Evolutionary conservation across 768 basidiomycete species (phyloP), one percentile per base, ranked within the genome.

Genomic region (Leucocoprinus leucothites): DNA sequence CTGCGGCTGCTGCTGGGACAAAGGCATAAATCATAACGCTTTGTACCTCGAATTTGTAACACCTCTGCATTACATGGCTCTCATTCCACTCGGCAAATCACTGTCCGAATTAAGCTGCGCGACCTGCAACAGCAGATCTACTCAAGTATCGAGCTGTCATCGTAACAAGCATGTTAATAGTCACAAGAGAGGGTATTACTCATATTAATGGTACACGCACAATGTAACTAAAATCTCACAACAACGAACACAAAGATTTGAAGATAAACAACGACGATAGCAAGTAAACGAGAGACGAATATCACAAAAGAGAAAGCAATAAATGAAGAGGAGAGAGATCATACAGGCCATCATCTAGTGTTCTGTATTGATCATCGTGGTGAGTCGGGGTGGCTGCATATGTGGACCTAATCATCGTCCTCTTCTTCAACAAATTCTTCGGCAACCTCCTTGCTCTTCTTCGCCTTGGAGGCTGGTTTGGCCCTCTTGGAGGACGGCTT

Each of bases 401-500:
- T 34, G n/a, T 41, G 35, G 26, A 48, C 46, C 40, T 60, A 61
- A 14, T 60, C 61, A 14, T 60, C 61, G 14, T 31, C 61, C 24
- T 63, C 65, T 36, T 71, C 71, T 31, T 76, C 76, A 34, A 73
- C 70, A 6, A 75, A 74, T 11, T 81, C 79, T 50, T 80, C 79
- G 18, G 79, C 63, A 22, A 69, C 63, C 58, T 70, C 79, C 63
- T 81, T 81, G 58, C 73, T 74, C 71, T 81, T 84, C 72, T 77
- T 78, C 1, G 69, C 65, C 50, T 67, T 71, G 34, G 75, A 69
- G 16, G 68, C 60, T 2, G 78, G 66, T 63, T 77, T 77, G 7
- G 71, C 68, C 53, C 72, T 77, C 70, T 79, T 82, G 13, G 78
- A 70, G 21, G 77, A 61, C 22, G 79, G 77, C 57, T 82, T 83